A percentile compares a stretch with the other conserved stretches of the same genome.
Evolutionary conservation across 1,284 basidiomycete genomes (phyloP).

Genomic region (Cystobasidium pallidum): DNA sequence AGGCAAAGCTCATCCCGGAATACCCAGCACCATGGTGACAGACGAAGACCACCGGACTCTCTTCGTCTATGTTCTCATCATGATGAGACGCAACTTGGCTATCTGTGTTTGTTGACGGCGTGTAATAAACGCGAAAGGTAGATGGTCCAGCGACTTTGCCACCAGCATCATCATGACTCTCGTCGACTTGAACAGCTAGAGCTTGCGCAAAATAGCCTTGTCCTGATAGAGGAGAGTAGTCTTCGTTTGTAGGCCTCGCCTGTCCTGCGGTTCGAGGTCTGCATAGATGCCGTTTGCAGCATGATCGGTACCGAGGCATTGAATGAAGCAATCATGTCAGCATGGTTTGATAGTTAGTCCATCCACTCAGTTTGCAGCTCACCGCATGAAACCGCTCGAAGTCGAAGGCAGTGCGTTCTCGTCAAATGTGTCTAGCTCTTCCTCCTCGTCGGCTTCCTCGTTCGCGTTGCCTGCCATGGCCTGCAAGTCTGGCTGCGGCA

Average conservation of each 20-base stretch:
- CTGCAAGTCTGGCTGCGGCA: constrained; percentile 13
- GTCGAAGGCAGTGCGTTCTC: constrained; percentile 13
- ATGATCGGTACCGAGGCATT: background rate
- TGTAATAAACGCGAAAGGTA: constrained; percentile 43
- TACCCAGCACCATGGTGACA: constrained; percentile 96
- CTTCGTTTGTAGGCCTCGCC: background rate
- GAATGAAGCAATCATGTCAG: background rate
- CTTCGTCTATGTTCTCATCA: constrained; percentile 24
- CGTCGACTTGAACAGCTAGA: background rate
- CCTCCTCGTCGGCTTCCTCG: constrained; percentile 34
- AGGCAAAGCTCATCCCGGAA: constrained; percentile 84
- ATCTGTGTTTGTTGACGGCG: constrained; percentile 5
- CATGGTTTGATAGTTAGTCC: no score
- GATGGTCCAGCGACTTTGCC: constrained; percentile 10
- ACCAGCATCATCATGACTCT: background rate
- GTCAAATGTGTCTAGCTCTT: constrained; percentile 42
- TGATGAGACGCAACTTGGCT: background rate
- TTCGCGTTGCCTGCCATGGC: background rate
- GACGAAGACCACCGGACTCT: constrained; percentile 67
- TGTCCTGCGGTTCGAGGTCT: constrained; percentile 1
- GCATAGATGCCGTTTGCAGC: no score
- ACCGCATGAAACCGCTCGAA: constrained; percentile 26
- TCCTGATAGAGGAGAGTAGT: constrained; percentile 27
- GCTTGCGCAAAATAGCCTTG: constrained; percentile 32
- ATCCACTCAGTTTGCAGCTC: background rate